phyloP scores from a whole-genome alignment of 139 green algal genomes.

The Micractinium conductrix region DNA sequence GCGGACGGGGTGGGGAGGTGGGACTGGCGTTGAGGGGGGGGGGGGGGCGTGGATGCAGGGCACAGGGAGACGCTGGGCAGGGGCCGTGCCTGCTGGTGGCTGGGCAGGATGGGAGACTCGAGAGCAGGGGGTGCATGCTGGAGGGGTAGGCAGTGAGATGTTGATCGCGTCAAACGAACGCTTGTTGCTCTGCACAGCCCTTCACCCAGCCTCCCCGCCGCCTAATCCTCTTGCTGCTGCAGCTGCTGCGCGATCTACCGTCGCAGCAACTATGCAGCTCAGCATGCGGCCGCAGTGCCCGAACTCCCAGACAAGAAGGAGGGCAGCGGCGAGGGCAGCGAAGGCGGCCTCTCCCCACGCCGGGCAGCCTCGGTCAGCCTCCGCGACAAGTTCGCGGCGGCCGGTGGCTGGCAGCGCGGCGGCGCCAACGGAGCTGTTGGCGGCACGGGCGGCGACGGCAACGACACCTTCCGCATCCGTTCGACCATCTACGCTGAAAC shows the following conservation, averaged over 20 bases:
- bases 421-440: background rate
- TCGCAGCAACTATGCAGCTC: background rate
- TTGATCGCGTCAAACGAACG: no score
- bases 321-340: background rate
- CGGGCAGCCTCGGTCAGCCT: background rate
- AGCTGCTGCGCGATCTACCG: constrained; percentile 22
- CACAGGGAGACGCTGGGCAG: no score
- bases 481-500: background rate
- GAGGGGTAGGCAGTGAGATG: no score
- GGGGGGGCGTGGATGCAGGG: no score
- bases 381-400: background rate
- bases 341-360: background rate
- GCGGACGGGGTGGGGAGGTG: no score
- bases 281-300: background rate
- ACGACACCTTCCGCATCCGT: constrained; percentile 3
- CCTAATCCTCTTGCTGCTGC: no score
- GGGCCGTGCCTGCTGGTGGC: background rate
- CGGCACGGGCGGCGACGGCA: background rate
- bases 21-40: no score
- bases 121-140: background rate
- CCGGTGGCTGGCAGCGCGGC: background rate
- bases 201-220: no score
- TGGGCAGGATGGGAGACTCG: no score
- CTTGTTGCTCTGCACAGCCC: no score
- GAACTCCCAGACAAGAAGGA: constrained; percentile 11